Evolutionary conservation across 768 basidiomycete species (phyloP), one percentile per base, ranked within the genome.

Genomic region (Leucosporidium creatinivorum): DNA sequence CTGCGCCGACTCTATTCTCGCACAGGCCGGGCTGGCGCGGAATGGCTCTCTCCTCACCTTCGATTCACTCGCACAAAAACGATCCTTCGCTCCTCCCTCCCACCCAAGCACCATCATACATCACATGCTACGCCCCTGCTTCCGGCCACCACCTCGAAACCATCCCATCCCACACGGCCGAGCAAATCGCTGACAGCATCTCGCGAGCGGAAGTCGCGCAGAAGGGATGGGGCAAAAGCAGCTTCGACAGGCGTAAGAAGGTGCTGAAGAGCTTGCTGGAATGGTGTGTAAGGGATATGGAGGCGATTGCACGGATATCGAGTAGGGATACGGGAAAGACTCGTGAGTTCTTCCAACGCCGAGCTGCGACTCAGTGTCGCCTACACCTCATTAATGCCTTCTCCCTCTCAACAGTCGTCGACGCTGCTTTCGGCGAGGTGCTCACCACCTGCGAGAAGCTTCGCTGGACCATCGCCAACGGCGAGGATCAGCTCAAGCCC

Each of bases 281-380:
- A 71, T 99, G 94, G 94, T 81, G 94, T 8, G 86, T 97, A 44
- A 86, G 89, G 70, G 93, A 98, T 75, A 89, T 93, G 80, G 88
- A 92, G 62, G 79, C 81, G 28, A 90, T 92, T 69, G 91, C 91
- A 39, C 82, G 87, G 51, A 88, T 94, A 31, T 91, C 91, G 28
- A 91, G 90, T 76, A 82, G 94, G 39, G 94, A 99, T 78, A 91
- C 91, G 0, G 94, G 94, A 51, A 99, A 98, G 83, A 97, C 93
- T 31, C 80, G 90, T 90, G 74, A 78, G 88, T 83, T 36, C 12
- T 21, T 13, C 52, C 13, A 26, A 33, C 33, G 31, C 15, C 10
- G 5, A 25, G 54, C n/a, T 25, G 4, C 21, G 3, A 55, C 5
- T 4, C 33, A 33, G 33, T 4, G 33, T 10, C 30, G 23, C 2